Conservation (phyloP, 805 yeast species). For the Cyberlindnera samutprakarnensis region DNA sequence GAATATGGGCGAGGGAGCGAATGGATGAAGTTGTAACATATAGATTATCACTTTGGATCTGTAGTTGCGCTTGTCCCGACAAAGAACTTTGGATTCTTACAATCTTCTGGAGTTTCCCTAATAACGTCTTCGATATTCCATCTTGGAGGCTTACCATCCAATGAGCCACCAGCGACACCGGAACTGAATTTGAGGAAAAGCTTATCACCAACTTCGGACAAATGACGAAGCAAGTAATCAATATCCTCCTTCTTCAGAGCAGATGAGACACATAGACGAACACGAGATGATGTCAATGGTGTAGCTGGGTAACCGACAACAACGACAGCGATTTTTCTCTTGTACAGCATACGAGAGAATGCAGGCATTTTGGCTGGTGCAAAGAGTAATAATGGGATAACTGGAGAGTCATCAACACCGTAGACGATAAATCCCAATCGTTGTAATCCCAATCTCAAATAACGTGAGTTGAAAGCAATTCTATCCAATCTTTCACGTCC, state of each 20-base stretch:
- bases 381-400: slow-evolving; percentile 79
- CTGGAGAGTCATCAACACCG: slow-evolving; percentile 96
- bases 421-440: slow-evolving; percentile 89
- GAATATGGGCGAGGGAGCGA: too few relatives aligned
- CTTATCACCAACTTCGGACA: slow-evolving; percentile 73
- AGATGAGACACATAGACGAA: slow-evolving; percentile 86
- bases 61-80: too few relatives aligned
- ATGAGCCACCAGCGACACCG: slow-evolving; percentile 60
- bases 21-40: too few relatives aligned
- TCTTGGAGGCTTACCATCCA: slow-evolving; percentile 62
- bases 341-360: slow-evolving; percentile 73
- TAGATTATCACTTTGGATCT: too few relatives aligned
- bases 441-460: slow-evolving; percentile 82
- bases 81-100: slow-evolving; percentile 33
- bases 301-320: slow-evolving; percentile 98
- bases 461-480: slow-evolving; percentile 93
- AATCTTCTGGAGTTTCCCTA: slow-evolving; percentile 63
- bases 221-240: slow-evolving; percentile 65
- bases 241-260: slow-evolving; percentile 92
- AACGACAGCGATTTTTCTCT: slow-evolving; percentile 83
- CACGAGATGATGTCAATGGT: slow-evolving; percentile 81
- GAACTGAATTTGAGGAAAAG: slow-evolving; percentile 70
- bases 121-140: slow-evolving; percentile 76
- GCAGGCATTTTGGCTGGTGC: slow-evolving; percentile 95
- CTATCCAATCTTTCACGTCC: slow-evolving; percentile 87